Conservation (phyloP, 1,139 yeast genomes). For the Kodamaea anthophila region DNA sequence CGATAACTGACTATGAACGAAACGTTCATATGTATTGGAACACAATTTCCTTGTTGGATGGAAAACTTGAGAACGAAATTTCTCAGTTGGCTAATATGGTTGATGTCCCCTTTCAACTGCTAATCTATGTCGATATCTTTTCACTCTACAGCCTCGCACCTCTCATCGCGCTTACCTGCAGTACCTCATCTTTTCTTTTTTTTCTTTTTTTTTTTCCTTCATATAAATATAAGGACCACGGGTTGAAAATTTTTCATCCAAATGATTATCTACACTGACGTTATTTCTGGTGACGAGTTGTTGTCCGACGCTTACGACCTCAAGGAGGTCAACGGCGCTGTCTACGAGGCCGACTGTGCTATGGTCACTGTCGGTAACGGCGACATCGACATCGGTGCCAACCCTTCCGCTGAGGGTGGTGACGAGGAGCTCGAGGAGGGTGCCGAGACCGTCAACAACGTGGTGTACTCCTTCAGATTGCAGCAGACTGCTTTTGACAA, state of each 20-base stretch:
- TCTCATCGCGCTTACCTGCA: conserved; percentile 1
- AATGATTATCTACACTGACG: conserved; percentile 54
- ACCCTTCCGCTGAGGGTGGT: conserved; percentile 96
- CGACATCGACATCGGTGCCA: conserved; percentile 97
- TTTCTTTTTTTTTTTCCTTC: conserved; percentile 5
- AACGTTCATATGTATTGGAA: too few relatives aligned
- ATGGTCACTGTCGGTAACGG: conserved; percentile 86
- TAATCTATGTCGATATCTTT: too few relatives aligned
- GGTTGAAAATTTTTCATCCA: conserved; percentile 8
- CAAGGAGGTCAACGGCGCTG: conserved; percentile 79
- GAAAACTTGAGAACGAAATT: too few relatives aligned
- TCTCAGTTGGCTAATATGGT: too few relatives aligned
- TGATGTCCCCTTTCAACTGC: too few relatives aligned
- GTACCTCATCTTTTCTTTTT: conserved; percentile 1
- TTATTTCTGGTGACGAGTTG: conserved; percentile 91
- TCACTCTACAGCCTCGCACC: neutral
- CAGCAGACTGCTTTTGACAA: conserved; percentile 94
- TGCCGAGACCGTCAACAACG: conserved; percentile 90
- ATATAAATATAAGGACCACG: conserved; percentile 5
- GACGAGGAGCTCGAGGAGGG: conserved; percentile 78
- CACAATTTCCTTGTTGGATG: too few relatives aligned
- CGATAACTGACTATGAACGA: too few relatives aligned
- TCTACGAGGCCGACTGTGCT: conserved; percentile 94
- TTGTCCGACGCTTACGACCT: conserved; percentile 95
- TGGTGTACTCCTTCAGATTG: conserved; percentile 97